Percentiles rank a stretch among this genome's conserved stretches.
These are phyloP conservation scores for Symbiotaphrina buchneri DNA, from an alignment of 495 filamentous ascomycete species.

Conservation along the genomic window DNA sequence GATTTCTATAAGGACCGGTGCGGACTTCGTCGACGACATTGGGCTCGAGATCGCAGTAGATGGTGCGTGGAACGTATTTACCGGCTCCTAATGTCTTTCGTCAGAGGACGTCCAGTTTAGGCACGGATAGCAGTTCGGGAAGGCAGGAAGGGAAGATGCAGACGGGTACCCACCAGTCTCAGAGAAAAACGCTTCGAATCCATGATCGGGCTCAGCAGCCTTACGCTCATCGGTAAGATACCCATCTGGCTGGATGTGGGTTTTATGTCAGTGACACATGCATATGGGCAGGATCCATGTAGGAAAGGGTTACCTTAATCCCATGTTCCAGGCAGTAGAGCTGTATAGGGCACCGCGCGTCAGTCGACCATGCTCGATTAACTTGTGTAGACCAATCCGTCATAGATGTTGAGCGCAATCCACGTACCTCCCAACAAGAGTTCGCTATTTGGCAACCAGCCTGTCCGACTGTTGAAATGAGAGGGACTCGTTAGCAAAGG, in stretches of 20 bases:
- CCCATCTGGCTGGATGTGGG: conserved; percentile 61
- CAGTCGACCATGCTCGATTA: no score
- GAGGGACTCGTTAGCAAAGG: conserved; percentile 6
- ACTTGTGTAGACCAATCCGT: no score
- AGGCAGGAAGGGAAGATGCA: conserved; percentile 3
- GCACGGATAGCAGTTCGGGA: not conserved
- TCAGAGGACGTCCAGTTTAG: not conserved
- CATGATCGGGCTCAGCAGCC: conserved; percentile 73
- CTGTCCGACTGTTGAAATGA: conserved; percentile 86
- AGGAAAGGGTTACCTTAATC: conserved; percentile 57
- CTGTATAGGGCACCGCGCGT: conserved; percentile 23
- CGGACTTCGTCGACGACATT: conserved; percentile 99
- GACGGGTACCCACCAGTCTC: conserved; percentile 69
- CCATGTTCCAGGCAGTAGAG: conserved; percentile 99
- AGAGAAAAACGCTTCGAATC: conserved; percentile 99
- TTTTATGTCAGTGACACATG: conserved; percentile 1
- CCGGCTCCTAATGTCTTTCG: conserved; percentile 49
- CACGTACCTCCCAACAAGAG: conserved; percentile 97
- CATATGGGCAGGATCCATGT: conserved; percentile 1
- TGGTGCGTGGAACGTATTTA: conserved; percentile 96
- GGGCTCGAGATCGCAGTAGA: conserved; percentile 98
- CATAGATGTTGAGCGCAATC: conserved; percentile 5
- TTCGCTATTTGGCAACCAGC: conserved; percentile 99
- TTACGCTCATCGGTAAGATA: conserved; percentile 98
- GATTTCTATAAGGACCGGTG: conserved; percentile 56